Evolutionary conservation across 1,284 basidiomycete genomes (phyloP), one percentile per base, ranked within the genome.

Genomic region (Pulveroboletus sp.): DNA sequence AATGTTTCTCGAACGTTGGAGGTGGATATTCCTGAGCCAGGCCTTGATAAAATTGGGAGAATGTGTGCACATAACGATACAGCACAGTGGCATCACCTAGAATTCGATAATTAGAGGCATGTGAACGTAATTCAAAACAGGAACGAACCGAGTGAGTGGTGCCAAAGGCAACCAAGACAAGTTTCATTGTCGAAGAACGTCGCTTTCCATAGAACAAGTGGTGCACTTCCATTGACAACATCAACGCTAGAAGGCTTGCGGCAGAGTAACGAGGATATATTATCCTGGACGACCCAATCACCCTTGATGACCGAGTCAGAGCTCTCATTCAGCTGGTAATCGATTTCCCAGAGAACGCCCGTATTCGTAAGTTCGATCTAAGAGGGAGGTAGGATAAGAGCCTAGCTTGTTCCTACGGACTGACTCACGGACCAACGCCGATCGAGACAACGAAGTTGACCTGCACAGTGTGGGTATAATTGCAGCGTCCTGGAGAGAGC

Each of bases 111-210:
- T 62, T 4, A 62, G 49, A 35, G 13, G 4, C 15, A 15, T 32
- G 16, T 6, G 9, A 11, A 40, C 21, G 17, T 1, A 9, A 40
- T 17, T 43, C 1, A 21, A 26, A 15, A n/a, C 16, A 13, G 29
- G 1, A 26, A 24, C 48, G 4, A 35, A 65, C 56, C 57, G 21
- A 61, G 50, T 12, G 50, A 59, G 55, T 73, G 72, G 46, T 72
- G 61, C 72, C 71, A 73, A 6, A 65, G 63, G 6, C 70, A 57
- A 16, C 69, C 72, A 15, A 73, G 57, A 17, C 58, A 58, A 0
- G 70, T 71, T 50, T 67, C 61, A 0, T 55, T 10, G 16, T 50
- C 37, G 7, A 65, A 57, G 1, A 71, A 24, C 3, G 65, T 66
- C 17, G 72, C 15, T 42, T 70, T 72, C 24, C 72, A 40, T 32